Conservation (phyloP, 139 green algal species). For the Pedinophyceae sp. region DNA sequence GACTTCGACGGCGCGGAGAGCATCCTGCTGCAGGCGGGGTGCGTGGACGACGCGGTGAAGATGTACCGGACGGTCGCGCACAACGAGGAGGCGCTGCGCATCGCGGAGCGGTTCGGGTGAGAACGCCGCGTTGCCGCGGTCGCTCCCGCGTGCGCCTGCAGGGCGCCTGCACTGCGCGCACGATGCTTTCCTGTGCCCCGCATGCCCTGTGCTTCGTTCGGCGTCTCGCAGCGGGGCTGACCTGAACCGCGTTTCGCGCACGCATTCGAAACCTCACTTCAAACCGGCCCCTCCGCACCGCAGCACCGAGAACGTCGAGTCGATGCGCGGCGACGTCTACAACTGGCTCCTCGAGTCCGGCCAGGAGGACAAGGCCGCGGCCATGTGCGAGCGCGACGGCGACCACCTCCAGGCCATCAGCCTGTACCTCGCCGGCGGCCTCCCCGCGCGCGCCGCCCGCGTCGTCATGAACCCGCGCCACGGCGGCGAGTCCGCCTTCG, state of each 20-base stretch:
- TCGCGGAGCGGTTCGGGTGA: slow-evolving; percentile 30
- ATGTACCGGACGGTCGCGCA: slow-evolving; percentile 32
- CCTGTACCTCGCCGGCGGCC: slow-evolving; percentile 57
- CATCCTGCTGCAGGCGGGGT: slow-evolving; percentile 42
- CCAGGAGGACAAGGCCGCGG: slow-evolving; percentile 47
- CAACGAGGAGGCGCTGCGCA: slow-evolving; percentile 42
- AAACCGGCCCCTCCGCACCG: no score
- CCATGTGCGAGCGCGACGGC: slow-evolving; percentile 46
- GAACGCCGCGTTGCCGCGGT: no score
- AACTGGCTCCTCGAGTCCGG: slow-evolving; percentile 17
- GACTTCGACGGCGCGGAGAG: slow-evolving; percentile 48
- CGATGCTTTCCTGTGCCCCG: no score
- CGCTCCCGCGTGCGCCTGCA: no score
- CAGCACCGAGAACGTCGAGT: no score
- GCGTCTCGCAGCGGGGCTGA: no score
- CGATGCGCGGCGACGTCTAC: no score
- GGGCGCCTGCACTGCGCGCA: no score
- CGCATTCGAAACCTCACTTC: no score
- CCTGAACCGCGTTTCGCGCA: no score
- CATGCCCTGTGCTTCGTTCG: no score
- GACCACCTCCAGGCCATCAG: slow-evolving; percentile 53
- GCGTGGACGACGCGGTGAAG: slow-evolving; percentile 36
- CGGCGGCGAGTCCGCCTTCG: slow-evolving; percentile 11
- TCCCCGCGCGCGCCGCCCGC: slow-evolving; percentile 45
- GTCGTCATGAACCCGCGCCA: slow-evolving; percentile 9